Evolutionary conservation across 345 rosid genomes (phyloP), one percentile per base, ranked within the genome.

Genomic region (Citrus australasica): DNA sequence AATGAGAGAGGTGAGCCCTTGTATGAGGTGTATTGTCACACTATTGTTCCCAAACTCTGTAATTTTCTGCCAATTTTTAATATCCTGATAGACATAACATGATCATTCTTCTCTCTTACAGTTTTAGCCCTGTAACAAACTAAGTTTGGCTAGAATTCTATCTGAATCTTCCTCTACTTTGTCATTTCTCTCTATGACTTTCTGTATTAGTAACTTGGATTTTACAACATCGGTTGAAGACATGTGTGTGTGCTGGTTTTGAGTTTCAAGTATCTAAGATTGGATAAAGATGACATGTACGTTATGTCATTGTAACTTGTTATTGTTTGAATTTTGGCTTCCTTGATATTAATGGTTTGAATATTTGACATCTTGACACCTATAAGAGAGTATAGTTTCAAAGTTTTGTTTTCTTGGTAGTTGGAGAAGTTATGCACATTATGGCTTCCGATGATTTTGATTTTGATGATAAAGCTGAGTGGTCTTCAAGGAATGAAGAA

Each of bases 401-500:
- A 32, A 32, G 7, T 48, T 27, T 16, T 14, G 58, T 48, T 48
- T 25, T 10, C 11, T 13, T 69, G 22, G 1, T 24, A 24, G n/a
- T 48, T 46, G 51, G 7, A 46, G 73, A 46, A 27, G 73, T 27
- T 46, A 27, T 46, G 51, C 17, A 13, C 51, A 13, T 46, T 46
- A 69, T 69, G 59, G 73, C 71, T 28, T 68, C 53, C 11, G 55
- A 37, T 38, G 71, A 25, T 25, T 4, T 40, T 69, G 73, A 69
- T 42, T 8, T 27, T 25, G 73, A 69, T 24, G 73, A 69, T 46
- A 69, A 69, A 69, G 59, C 73, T 3, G 59, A 48, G 10, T 69
- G 73, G 73, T 46, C 73, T 28, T 42, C 73, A 13, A 69, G 59
- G 60, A 27, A 48, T 46, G 73, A 69, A 30, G 73, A 28, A 46